Evolutionary conservation across 371 early-diverging fungal species (phyloP).

Genomic region (Apophysomyces elegans): DNA sequence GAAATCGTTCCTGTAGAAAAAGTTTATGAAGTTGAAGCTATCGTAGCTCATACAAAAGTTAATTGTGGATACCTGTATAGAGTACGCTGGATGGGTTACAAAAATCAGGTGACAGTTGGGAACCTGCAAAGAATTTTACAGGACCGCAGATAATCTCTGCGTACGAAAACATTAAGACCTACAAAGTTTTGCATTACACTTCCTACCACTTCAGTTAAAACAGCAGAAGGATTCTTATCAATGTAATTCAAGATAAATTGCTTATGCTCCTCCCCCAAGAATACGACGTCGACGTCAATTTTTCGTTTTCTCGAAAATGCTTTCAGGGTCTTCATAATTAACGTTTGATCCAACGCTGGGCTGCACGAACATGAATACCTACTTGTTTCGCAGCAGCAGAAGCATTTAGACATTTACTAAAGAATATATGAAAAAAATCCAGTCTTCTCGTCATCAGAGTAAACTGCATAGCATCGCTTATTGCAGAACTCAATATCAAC

Average conservation of each 20-base stretch:
- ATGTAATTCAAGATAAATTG: slow-evolving; percentile 1
- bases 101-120: too few relatives aligned
- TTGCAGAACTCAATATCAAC: not conserved
- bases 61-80: slow-evolving; percentile 12
- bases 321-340: slow-evolving; percentile 23
- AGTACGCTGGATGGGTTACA: slow-evolving; percentile 23
- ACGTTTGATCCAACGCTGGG: slow-evolving; percentile 23
- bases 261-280: slow-evolving; percentile 1
- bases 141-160: not conserved
- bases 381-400: slow-evolving; percentile 27
- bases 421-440: not conserved
- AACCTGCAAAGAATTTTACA: too few relatives aligned
- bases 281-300: slow-evolving; percentile 12
- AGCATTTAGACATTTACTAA: slow-evolving; percentile 16
- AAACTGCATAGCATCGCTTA: not conserved
- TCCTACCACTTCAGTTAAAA: slow-evolving; percentile 22
- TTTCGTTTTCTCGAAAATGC: slow-evolving; percentile 22
- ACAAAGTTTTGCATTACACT: slow-evolving; percentile 20
- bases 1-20: slow-evolving; percentile 12
- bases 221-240: slow-evolving; percentile 22
- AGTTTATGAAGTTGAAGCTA: slow-evolving; percentile 16
- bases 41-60: not conserved
- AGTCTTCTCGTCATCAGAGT: slow-evolving; percentile 1
- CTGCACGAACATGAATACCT: slow-evolving; percentile 28
- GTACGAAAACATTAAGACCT: slow-evolving; percentile 17